Percentiles rank a stretch among this genome's conserved stretches.
Evolutionary conservation across 2,329 filamentous ascomycete genomes (phyloP).

Genomic region (Thelonectria olida): DNA sequence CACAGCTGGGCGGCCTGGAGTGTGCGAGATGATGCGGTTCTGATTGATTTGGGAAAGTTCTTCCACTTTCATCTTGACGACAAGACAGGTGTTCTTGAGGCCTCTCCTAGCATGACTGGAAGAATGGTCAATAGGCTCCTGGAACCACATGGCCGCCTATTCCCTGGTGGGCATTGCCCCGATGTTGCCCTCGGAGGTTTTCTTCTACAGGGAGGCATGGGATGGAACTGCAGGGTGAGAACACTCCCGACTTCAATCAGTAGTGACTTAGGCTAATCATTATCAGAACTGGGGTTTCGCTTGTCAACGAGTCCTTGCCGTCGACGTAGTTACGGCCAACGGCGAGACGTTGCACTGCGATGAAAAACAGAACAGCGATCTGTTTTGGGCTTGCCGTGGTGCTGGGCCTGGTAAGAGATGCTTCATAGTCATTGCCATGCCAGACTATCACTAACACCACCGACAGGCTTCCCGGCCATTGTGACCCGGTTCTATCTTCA

Average conservation of each 20-base stretch:
- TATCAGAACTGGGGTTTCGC: constrained; percentile 64
- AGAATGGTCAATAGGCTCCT: constrained; percentile 52
- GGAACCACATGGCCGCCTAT: constrained; percentile 52
- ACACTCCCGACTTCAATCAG: background rate
- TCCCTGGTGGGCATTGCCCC: constrained; percentile 64
- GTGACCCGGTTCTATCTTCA: constrained; percentile 61
- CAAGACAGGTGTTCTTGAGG: constrained; percentile 48
- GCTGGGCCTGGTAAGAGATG: constrained; percentile 49
- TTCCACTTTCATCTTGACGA: constrained; percentile 50
- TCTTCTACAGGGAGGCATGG: constrained; percentile 65
- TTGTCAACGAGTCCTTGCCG: constrained; percentile 54
- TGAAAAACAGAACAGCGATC: constrained; percentile 51
- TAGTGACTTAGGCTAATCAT: background rate
- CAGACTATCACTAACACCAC: background rate
- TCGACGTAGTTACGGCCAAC: constrained; percentile 59
- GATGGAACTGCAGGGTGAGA: constrained; percentile 63
- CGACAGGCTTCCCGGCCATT: constrained; percentile 59
- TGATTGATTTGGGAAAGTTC: constrained; percentile 48
- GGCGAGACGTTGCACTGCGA: constrained; percentile 49
- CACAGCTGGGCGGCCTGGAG: constrained; percentile 61
- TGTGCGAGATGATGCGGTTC: constrained; percentile 55
- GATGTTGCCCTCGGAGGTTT: constrained; percentile 67
- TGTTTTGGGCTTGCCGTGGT: constrained; percentile 60
- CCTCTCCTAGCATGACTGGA: constrained; percentile 59
- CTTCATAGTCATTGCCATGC: background rate